A percentile compares a stretch with the other conserved stretches of the same genome.
phyloP scores from a whole-genome alignment of 257 asterid genomes.

The Jaltomata sinuosa region DNA sequence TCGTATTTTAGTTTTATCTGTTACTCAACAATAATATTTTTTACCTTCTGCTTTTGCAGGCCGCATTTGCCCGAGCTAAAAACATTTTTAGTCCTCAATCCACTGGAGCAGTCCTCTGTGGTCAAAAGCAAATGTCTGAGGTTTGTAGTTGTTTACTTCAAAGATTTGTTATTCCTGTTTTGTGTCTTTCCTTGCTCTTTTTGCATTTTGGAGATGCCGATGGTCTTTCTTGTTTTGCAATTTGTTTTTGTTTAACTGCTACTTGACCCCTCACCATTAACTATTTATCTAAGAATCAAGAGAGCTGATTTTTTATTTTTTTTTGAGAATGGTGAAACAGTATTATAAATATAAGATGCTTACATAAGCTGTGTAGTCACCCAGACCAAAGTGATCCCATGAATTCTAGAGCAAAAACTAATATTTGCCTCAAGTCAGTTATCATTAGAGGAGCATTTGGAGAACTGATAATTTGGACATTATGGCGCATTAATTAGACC shows the following conservation, averaged over 20 bases:
- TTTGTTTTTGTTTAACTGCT: background rate
- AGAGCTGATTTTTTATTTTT: background rate
- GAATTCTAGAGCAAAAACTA: background rate
- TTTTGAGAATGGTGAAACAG: background rate
- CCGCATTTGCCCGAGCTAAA: constrained; percentile 72
- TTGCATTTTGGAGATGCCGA: background rate
- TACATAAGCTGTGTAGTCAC: background rate
- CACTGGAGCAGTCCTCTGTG: constrained; percentile 87
- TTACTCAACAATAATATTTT: background rate
- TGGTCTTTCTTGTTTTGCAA: background rate
- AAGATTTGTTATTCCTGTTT: background rate
- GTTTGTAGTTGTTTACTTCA: constrained; percentile 24
- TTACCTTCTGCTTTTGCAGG: constrained; percentile 34
- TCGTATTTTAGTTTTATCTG: background rate
- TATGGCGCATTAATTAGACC: background rate
- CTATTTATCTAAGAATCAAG: background rate
- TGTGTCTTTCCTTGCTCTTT: background rate
- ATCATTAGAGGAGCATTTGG: background rate
- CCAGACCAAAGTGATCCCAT: background rate
- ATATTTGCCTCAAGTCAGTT: background rate
- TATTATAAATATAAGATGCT: background rate
- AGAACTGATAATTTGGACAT: background rate
- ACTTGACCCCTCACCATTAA: background rate
- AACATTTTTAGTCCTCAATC: constrained; percentile 49
- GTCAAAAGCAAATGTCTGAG: constrained; percentile 89